Conservation (phyloP, 306 rosid genomes). For the Acacia confusa region DNA sequence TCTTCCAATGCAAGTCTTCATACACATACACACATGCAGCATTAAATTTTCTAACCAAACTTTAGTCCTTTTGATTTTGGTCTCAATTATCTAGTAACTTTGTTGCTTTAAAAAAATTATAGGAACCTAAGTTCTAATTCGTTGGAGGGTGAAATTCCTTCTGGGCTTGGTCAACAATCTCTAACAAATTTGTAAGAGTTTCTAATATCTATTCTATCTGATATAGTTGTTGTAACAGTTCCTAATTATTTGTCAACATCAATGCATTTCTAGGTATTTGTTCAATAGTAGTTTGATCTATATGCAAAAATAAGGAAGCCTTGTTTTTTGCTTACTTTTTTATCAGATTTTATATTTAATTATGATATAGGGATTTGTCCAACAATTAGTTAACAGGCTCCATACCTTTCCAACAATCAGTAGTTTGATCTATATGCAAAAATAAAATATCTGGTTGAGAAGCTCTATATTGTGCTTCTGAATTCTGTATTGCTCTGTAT, state of each 20-base stretch:
- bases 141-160: conserved; percentile 66
- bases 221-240: conserved; percentile 3
- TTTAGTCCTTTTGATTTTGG: not conserved
- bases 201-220: conserved; percentile 15
- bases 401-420: too few relatives aligned
- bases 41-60: conserved; percentile 8
- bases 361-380: conserved; percentile 81
- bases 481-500: too few relatives aligned
- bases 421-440: too few relatives aligned
- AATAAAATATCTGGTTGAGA: too few relatives aligned
- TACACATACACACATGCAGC: not conserved
- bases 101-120: conserved; percentile 24
- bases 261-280: not conserved
- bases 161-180: conserved; percentile 75
- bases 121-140: conserved; percentile 93
- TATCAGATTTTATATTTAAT: not conserved
- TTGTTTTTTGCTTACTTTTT: conserved; percentile 17
- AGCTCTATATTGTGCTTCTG: too few relatives aligned
- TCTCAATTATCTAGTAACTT: conserved; percentile 23
- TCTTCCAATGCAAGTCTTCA: not conserved
- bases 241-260: not conserved
- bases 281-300: not conserved
- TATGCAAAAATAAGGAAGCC: not conserved
- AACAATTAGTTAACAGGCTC: conserved; percentile 73
- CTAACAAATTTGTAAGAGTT: conserved; percentile 72